phyloP scores from a whole-genome alignment of 805 yeast genomes.

The Kluyveromyces aestuarii region DNA sequence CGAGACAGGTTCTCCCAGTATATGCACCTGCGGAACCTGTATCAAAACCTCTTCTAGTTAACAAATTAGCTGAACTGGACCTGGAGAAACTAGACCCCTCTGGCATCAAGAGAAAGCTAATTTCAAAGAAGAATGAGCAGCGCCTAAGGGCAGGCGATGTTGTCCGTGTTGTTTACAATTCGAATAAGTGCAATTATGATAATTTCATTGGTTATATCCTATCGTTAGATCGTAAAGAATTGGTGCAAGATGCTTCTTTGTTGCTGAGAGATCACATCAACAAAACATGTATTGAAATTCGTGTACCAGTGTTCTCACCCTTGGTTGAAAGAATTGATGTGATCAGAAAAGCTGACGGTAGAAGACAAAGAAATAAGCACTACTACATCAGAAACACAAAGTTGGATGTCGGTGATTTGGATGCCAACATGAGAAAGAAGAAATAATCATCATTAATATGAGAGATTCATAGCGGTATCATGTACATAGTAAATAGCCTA shows the following conservation, averaged over 20 bases:
- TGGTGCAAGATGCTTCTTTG: constrained; percentile 55
- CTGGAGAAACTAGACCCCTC: constrained; percentile 59
- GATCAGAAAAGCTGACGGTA: constrained; percentile 54
- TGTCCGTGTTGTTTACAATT: constrained; percentile 61
- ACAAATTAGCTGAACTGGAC: constrained; percentile 32
- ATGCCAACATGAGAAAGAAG: constrained; percentile 32
- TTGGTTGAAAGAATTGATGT: constrained; percentile 68
- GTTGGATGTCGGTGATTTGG: constrained; percentile 68
- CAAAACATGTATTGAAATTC: constrained; percentile 76
- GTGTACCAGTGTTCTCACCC: constrained; percentile 77
- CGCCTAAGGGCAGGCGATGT: constrained; percentile 74
- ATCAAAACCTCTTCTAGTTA: constrained; percentile 36
- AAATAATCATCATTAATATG: constrained; percentile 5
- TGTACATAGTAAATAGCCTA: not conserved
- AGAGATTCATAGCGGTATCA: not conserved
- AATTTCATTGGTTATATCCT: constrained; percentile 71
- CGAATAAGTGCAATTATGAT: constrained; percentile 44
- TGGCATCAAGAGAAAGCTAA: constrained; percentile 53
- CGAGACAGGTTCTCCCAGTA: constrained; percentile 21
- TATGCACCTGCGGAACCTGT: constrained; percentile 20
- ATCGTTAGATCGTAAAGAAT: constrained; percentile 61
- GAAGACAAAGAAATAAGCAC: constrained; percentile 70
- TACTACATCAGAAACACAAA: constrained; percentile 79
- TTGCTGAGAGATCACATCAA: constrained; percentile 73
- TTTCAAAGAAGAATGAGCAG: constrained; percentile 38